A percentile compares a stretch with the other conserved stretches of the same genome.
Evolutionary conservation across 1,284 basidiomycete genomes (phyloP).

Genomic region (Chalciporus sp.): DNA sequence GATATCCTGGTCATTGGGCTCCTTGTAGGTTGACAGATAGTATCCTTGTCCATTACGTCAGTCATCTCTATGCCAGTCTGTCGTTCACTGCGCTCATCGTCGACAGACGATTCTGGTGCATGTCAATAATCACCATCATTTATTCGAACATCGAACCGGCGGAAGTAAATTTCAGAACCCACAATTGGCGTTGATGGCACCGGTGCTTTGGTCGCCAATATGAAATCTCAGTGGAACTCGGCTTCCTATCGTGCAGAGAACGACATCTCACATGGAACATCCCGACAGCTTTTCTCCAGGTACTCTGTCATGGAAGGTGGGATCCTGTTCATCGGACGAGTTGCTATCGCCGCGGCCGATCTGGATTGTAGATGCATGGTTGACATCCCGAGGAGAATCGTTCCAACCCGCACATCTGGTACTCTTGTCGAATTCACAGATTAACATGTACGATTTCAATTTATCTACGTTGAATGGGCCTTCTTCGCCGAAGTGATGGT

Average conservation of each 20-base stretch:
- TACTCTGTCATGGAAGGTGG: conserved; percentile 20
- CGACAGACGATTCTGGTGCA: conserved; percentile 2
- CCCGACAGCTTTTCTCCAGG: not conserved
- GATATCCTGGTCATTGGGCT: conserved; percentile 19
- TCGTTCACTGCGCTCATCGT: not conserved
- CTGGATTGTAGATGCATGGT: conserved; percentile 10
- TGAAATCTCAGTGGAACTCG: conserved; percentile 28
- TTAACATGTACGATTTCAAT: conserved; percentile 24
- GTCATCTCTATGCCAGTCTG: conserved; percentile 1
- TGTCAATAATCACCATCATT: conserved; percentile 3
- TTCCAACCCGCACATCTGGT: conserved; percentile 6
- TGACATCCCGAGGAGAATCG: conserved; percentile 29
- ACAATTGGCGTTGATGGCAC: not conserved
- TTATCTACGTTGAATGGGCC: conserved; percentile 9
- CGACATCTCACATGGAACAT: conserved; percentile 21
- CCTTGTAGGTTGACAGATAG: conserved; percentile 11
- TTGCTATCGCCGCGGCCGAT: conserved; percentile 31
- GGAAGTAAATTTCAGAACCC: not conserved
- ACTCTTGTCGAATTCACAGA: conserved; percentile 10
- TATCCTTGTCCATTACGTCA: conserved; percentile 9
- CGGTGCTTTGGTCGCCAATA: conserved; percentile 21
- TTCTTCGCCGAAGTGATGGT: conserved; percentile 17
- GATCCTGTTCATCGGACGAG: conserved; percentile 1
- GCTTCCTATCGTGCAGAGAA: conserved; percentile 14
- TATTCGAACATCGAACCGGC: conserved; percentile 5